Evolutionary conservation across 129 eudicot species (phyloP).

Genomic region (Escallonia rubra): DNA sequence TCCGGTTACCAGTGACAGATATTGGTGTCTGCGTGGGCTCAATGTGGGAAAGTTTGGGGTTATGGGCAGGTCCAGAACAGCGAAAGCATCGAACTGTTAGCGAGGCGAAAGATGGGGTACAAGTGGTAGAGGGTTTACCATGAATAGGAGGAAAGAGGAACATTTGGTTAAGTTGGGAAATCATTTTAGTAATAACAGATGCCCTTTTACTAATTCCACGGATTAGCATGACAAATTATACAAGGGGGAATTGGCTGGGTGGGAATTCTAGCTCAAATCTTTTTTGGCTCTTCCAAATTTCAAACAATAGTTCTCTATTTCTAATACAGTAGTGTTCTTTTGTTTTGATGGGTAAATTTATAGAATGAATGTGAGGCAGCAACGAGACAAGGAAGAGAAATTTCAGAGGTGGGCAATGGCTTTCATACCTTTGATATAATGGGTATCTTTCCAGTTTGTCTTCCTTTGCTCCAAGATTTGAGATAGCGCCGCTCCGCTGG

Average conservation of each 20-base stretch:
- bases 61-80: constrained; percentile 13
- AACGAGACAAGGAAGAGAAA: too few species aligned
- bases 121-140: constrained; percentile 19
- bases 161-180: constrained; percentile 30
- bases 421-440: too few species aligned
- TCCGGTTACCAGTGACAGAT: constrained; percentile 18
- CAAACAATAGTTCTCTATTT: too few species aligned
- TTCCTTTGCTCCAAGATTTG: too few species aligned
- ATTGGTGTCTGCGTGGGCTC: constrained; percentile 29
- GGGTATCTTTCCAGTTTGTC: too few species aligned
- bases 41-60: constrained; percentile 7
- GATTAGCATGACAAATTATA: constrained; percentile 37
- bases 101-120: constrained; percentile 4
- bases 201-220: constrained; percentile 29
- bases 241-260: background rate
- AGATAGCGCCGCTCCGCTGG: too few species aligned
- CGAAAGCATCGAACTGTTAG: constrained; percentile 28
- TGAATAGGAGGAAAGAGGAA: constrained; percentile 25
- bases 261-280: background rate
- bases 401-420: too few species aligned
- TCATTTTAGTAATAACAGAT: constrained; percentile 34
- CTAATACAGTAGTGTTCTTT: too few species aligned
- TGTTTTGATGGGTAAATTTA: too few species aligned
- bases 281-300: background rate
- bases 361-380: too few species aligned